These are phyloP conservation scores for Diplodia corticola DNA, from an alignment of 2,329 filamentous ascomycete genomes.

Conservation along the genomic window DNA sequence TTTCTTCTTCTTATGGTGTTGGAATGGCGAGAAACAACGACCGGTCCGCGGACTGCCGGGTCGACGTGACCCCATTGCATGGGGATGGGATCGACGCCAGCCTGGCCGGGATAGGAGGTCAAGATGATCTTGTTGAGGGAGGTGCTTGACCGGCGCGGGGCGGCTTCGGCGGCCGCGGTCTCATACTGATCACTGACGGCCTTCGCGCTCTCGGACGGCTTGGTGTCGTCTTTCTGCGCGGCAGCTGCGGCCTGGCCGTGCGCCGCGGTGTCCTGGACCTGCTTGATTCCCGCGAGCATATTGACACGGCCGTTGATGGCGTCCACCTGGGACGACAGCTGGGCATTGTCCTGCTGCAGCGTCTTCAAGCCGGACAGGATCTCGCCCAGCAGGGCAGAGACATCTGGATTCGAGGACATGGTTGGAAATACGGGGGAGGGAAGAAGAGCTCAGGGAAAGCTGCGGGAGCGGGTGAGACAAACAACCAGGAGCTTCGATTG, in stretches of 20 bases:
- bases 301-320: conserved; percentile 63
- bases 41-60: conserved; percentile 74
- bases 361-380: conserved; percentile 57
- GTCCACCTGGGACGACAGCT: conserved; percentile 59
- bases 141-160: conserved; percentile 41
- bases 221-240: conserved; percentile 38
- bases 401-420: conserved; percentile 24
- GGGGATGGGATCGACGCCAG: conserved; percentile 85
- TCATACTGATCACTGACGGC: conserved; percentile 45
- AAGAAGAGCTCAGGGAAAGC: neutral
- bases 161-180: conserved; percentile 31
- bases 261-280: conserved; percentile 53
- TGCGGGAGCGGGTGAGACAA: neutral
- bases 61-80: conserved; percentile 86
- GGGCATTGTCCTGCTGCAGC: conserved; percentile 57
- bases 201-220: conserved; percentile 35
- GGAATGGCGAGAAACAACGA: conserved; percentile 77
- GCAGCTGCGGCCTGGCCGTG: conserved; percentile 28
- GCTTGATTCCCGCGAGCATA: conserved; percentile 59
- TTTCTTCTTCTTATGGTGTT: conserved; percentile 79
- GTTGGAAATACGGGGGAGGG: neutral
- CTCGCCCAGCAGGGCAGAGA: conserved; percentile 48
- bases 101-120: conserved; percentile 89
- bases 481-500: neutral
- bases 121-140: conserved; percentile 62